phyloP scores from a whole-genome alignment of 495 filamentous ascomycete genomes.

The Geopyxis carbonaria region DNA sequence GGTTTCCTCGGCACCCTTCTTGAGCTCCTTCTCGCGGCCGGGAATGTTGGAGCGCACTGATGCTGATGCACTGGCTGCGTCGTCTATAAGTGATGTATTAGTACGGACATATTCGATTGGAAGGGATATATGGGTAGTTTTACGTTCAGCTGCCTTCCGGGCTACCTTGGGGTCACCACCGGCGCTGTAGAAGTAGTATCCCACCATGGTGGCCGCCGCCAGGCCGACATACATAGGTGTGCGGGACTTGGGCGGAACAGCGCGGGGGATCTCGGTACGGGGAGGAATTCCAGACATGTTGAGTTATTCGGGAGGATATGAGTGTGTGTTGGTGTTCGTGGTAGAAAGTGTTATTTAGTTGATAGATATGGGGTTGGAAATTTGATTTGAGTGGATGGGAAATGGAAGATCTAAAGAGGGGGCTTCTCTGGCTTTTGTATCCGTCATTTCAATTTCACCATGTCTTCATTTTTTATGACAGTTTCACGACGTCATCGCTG shows the following conservation, averaged over 20 bases:
- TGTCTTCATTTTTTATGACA: too few species aligned
- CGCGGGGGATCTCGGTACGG: slow-evolving; percentile 7
- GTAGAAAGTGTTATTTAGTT: too few species aligned
- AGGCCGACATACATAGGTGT: slow-evolving; percentile 39
- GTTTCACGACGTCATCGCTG: too few species aligned
- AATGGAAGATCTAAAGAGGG: too few species aligned
- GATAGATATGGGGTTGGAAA: too few species aligned
- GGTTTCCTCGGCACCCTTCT: slow-evolving; percentile 29
- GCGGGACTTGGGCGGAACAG: slow-evolving; percentile 31
- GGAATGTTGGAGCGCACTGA: slow-evolving; percentile 48
- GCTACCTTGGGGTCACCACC: slow-evolving; percentile 70
- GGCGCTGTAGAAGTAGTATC: slow-evolving; percentile 83
- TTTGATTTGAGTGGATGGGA: too few species aligned
- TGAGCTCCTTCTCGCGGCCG: slow-evolving; percentile 32
- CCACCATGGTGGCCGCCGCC: slow-evolving; percentile 41
- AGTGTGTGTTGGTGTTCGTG: too few species aligned
- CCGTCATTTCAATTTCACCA: too few species aligned
- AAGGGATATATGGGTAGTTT: slow-evolving; percentile 14
- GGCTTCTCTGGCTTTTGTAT: too few species aligned
- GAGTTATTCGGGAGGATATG: too few species aligned
- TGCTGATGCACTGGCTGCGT: slow-evolving; percentile 44
- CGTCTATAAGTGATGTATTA: slow-evolving; percentile 32
- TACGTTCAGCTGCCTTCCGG: slow-evolving; percentile 68
- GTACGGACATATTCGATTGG: not conserved
- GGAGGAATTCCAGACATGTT: slow-evolving; percentile 28